Base-by-base conservation (phyloP, 108 stramenopile genomes). In the Discostella pseudostelligera region DNA sequence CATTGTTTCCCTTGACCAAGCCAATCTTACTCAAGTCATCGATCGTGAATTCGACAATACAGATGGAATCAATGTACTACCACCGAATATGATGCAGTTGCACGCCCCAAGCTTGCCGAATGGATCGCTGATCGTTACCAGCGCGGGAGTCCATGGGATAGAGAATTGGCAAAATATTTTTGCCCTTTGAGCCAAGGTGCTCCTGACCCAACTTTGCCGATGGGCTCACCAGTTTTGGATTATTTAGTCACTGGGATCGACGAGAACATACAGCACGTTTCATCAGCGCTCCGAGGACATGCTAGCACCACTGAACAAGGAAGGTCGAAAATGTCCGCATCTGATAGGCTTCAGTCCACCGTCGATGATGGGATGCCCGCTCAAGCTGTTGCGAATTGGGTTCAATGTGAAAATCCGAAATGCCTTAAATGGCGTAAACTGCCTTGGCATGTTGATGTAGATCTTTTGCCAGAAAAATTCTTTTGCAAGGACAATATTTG, bases 391-490 rank as follows among this genome's bases (percentile, higher is more conserved):
- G 88, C 84, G 9, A 92, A 88, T 74, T 95, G 94, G 94, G 90
- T 95, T 2, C 94, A 95, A 76, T 95, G 94, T 70, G 94, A 95
- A 64, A 87, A 90, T 56, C 86, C 87, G 40, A 62, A 70, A 8
- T 95, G 94, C 67, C 76, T 87, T 44, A 95, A 95, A 70, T 95
- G 94, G 94, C 71, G 94, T 54, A 89, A 86, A 43, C 71, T 95
- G 1, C 94, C 94, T 9, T 92, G 87, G 88, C 82, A 90, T 61
- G 91, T 92, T 20, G 91, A 92, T 56, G 78, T 92, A 29, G 80
- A 81, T 69, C 67, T 85, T 51, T 77, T 95, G 12, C 85, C 94
- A 9, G 89, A 95, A 36, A 75, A 84, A 50, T 95, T 95, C 65
- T 87, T 74, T 56, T 95, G 94, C 77, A 84, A 82, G 37, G 89